Percentiles rank a stretch among this genome's conserved stretches.
Evolutionary conservation across 1,284 basidiomycete genomes (phyloP).

Genomic region (Ganoderma sinense): DNA sequence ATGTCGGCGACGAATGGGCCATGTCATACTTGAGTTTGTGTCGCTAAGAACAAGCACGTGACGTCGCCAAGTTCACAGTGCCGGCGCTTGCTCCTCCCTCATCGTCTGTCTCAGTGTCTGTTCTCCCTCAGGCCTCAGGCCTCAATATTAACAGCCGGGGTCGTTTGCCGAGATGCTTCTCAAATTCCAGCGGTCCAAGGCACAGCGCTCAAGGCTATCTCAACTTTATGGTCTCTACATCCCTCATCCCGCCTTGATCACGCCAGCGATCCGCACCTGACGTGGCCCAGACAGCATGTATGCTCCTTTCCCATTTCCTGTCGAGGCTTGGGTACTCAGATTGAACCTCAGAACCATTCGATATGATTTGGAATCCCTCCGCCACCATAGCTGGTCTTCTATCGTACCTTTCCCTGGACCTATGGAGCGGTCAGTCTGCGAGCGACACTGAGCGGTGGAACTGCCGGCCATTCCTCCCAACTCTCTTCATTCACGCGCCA

Average conservation of each 20-base stretch:
- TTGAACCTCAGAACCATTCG: neutral
- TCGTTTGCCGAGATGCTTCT: neutral
- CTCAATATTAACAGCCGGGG: neutral
- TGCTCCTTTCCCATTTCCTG: neutral
- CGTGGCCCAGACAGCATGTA: neutral
- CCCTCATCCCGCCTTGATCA: neutral
- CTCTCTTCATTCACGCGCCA: constrained; percentile 21
- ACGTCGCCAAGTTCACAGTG: no score
- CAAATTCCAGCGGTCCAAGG: neutral
- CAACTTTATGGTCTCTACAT: neutral
- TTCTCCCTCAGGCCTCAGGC: no score
- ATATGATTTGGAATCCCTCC: neutral
- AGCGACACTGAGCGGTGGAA: constrained; percentile 16
- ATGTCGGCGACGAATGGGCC: neutral
- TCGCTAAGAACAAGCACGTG: no score
- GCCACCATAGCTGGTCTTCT: neutral
- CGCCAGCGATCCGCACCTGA: neutral
- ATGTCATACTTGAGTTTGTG: no score
- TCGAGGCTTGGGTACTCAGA: neutral
- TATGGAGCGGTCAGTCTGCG: neutral
- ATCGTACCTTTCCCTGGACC: neutral
- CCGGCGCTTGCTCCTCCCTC: no score
- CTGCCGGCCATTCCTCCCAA: constrained; percentile 25
- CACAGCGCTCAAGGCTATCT: neutral
- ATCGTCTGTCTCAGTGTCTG: no score